Percentiles rank a stretch among this genome's conserved stretches.
These are phyloP conservation scores for Cucurbita argyrosperma DNA, from an alignment of 306 rosid species.

Conservation along the genomic window DNA sequence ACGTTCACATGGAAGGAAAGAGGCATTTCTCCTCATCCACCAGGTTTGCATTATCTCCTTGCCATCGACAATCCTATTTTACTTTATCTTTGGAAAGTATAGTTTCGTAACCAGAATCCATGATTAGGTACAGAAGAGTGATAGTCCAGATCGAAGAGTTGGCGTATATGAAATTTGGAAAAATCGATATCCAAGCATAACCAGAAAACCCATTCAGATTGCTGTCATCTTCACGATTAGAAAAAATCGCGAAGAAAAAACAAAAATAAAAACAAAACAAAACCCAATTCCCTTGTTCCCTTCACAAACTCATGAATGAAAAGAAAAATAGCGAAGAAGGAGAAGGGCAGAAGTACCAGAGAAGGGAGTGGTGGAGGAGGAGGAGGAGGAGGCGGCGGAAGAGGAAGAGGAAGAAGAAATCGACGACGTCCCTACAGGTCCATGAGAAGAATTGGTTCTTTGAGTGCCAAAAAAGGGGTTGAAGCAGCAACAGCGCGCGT, in stretches of 20 bases:
- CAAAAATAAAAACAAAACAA: neutral
- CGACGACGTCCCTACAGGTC: conserved; percentile 5
- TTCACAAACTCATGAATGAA: neutral
- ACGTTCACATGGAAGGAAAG: neutral
- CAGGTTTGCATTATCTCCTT: neutral
- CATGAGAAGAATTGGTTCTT: conserved; percentile 11
- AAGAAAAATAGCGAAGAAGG: neutral
- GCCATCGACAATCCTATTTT: neutral
- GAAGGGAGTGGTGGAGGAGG: conserved; percentile 15
- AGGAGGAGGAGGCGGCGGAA: conserved; percentile 2
- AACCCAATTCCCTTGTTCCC: neutral
- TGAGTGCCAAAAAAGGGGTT: conserved; percentile 14
- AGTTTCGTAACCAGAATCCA: neutral
- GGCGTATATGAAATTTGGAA: neutral
- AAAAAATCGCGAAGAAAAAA: too few relatives aligned
- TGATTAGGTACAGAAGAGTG: neutral
- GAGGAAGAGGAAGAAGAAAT: conserved; percentile 12
- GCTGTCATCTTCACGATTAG: too few relatives aligned
- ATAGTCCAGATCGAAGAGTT: neutral
- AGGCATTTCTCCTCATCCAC: neutral
- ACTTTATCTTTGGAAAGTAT: neutral
- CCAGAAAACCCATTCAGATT: neutral
- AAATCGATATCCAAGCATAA: neutral
- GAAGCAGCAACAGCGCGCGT: conserved; percentile 21
- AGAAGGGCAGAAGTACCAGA: conserved; percentile 15